These are phyloP conservation scores for Leccinum pallidistipes DNA, from an alignment of 1,284 basidiomycete species.

Conservation along the genomic window DNA sequence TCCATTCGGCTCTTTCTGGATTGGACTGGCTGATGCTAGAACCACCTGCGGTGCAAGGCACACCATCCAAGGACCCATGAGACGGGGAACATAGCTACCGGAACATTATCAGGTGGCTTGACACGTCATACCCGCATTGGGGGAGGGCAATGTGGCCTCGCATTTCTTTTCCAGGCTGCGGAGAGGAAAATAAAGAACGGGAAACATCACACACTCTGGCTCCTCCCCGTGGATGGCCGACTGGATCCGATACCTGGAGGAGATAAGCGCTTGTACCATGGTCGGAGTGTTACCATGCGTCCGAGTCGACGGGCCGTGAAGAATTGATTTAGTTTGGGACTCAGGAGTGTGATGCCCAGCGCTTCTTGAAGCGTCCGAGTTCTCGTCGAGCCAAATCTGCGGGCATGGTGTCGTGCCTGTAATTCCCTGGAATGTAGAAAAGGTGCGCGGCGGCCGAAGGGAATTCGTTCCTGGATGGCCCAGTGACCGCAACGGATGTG, in stretches of 20 bases:
- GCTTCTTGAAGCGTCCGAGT: conserved; percentile 19
- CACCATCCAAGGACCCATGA: not conserved
- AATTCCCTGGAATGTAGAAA: conserved; percentile 21
- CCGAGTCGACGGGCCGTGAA: conserved; percentile 1
- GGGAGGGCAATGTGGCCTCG: not conserved
- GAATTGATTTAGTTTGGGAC: conserved; percentile 13
- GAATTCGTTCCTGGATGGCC: conserved; percentile 24
- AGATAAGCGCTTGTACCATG: conserved; percentile 10
- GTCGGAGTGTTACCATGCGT: not conserved
- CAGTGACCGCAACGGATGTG: conserved; percentile 19
- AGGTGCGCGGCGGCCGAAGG: conserved; percentile 26
- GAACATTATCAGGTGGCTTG: not conserved
- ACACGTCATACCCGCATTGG: not conserved
- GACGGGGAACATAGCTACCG: conserved; percentile 1
- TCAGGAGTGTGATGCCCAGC: not conserved
- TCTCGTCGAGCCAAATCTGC: conserved; percentile 14
- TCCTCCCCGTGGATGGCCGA: not conserved
- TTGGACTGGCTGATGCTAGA: conserved; percentile 6
- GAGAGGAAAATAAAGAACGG: not conserved
- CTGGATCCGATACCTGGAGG: conserved; percentile 9
- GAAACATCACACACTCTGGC: not conserved
- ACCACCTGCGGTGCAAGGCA: conserved; percentile 9
- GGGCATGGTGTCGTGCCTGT: conserved; percentile 18
- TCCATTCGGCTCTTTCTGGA: not conserved
- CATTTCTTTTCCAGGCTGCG: conserved; percentile 6